These are phyloP conservation scores for Tardiomyces digboiensis DNA, from an alignment of 1,139 yeast genomes.

Conservation along the genomic window DNA sequence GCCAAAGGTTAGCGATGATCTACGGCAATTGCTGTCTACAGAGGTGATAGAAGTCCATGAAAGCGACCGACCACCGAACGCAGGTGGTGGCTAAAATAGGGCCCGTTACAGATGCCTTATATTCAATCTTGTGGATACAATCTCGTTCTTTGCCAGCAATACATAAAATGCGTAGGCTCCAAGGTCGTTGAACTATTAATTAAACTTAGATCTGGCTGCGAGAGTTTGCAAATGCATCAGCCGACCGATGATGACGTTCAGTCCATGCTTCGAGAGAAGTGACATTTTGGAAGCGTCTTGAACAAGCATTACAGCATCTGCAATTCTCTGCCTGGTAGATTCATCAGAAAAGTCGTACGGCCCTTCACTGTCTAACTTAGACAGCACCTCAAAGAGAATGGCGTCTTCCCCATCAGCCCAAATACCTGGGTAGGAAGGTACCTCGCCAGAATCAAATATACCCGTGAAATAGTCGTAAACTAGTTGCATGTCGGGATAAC, in stretches of 20 bases:
- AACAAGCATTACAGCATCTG: background rate
- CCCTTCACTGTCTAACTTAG: background rate
- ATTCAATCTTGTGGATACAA: too few species aligned
- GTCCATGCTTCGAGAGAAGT: background rate
- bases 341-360: too few species aligned
- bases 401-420: background rate
- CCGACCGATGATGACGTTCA: background rate
- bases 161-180: too few species aligned
- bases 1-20: slow-evolving; percentile 39
- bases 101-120: too few species aligned
- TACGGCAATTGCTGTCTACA: slow-evolving; percentile 50
- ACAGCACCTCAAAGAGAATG: background rate
- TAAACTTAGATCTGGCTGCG: too few species aligned
- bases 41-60: slow-evolving; percentile 61
- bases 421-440: background rate
- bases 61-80: slow-evolving; percentile 29
- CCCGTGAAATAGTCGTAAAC: background rate
- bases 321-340: background rate
- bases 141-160: too few species aligned
- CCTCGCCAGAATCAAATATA: background rate
- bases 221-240: too few species aligned
- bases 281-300: background rate
- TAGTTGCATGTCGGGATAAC: background rate
- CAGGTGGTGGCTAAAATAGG: slow-evolving; percentile 25
- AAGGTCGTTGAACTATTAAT: too few species aligned